phyloP scores from a whole-genome alignment of 2,329 filamentous ascomycete species.

The Capronia coronata region DNA sequence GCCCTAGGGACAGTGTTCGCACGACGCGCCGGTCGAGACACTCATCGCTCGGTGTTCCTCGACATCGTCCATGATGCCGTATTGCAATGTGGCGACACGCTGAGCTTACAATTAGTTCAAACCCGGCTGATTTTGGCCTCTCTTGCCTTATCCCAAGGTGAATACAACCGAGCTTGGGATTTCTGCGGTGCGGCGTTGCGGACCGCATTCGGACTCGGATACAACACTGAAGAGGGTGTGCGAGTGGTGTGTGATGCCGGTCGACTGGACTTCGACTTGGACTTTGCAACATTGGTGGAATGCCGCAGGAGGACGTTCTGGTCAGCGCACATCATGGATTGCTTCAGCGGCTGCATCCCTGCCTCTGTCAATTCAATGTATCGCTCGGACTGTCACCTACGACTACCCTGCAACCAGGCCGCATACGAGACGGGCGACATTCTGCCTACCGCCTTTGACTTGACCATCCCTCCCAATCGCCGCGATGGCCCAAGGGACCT shows the following conservation, averaged over 20 bases:
- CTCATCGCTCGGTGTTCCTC: constrained; percentile 45
- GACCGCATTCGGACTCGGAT: constrained; percentile 52
- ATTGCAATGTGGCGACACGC: constrained; percentile 45
- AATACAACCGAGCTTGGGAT: constrained; percentile 57
- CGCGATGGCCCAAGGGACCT: background rate
- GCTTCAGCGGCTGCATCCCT: constrained; percentile 55
- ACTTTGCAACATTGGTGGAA: constrained; percentile 54
- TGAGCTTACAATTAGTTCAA: constrained; percentile 60
- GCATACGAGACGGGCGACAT: constrained; percentile 57
- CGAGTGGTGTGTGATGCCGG: constrained; percentile 42
- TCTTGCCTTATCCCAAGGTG: constrained; percentile 58
- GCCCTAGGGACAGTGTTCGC: constrained; percentile 53
- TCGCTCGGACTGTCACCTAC: constrained; percentile 59
- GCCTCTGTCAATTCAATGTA: constrained; percentile 52
- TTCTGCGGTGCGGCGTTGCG: constrained; percentile 57
- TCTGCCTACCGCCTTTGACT: constrained; percentile 46
- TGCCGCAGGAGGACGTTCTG: constrained; percentile 65
- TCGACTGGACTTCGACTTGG: constrained; percentile 53
- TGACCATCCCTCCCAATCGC: background rate
- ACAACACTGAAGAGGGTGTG: constrained; percentile 56
- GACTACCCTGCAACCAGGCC: constrained; percentile 56
- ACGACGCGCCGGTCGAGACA: constrained; percentile 36
- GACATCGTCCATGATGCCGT: constrained; percentile 54
- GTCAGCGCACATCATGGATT: constrained; percentile 64
- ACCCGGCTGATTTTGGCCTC: constrained; percentile 60